Base-by-base conservation (phyloP, 2,329 filamentous ascomycete genomes). In the Huntiella moniliformis region DNA sequence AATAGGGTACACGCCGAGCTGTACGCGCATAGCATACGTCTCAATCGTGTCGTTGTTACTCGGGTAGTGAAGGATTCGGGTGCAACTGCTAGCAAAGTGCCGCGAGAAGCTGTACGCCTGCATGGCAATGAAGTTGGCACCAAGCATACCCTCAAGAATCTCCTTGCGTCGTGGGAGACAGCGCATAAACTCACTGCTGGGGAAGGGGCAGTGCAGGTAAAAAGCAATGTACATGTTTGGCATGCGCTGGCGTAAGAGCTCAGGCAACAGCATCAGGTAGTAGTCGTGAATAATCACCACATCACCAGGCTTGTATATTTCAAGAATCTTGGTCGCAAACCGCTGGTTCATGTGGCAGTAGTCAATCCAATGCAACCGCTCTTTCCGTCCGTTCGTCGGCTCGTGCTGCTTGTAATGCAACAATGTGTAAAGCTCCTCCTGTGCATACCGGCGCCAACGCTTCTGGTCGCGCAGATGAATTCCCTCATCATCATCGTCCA, bases 351-450 rank as follows among this genome's bases (percentile, higher is more conserved):
- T 80, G 45, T 80, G 79, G 60, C 86, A 82, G 63, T 94, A 96
- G 63, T 96, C 86, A 18, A 81, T 77, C 87, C 88, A 96, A 55
- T 86, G 78, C 37, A 81, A 70, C 45, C 83, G 77, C 58, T 91
- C 83, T 13, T 77, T 76, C 53, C 82, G 77, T 33, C 86, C 86
- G 59, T 95, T 83, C 10, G 78, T 83, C 1, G 88, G 85, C 59
- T 87, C 84, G 57, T 93, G 83, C 57, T 91, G 84, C 64, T 93
- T 93, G 69, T 96, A 96, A 63, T 96, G 88, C 59, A 95, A 86
- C 7, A 95, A 71, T 1, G 84, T 86, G 64, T 93, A 95, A 22
- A 96, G 69, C 55, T 94, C 83, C 57, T 87, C 78, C 64, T 95
- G 86, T 12, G 87, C 85, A 61, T 91, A 96, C 36, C 82, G 74